phyloP scores from a whole-genome alignment of 208 protist genomes.

The Wallacemonas sp. region DNA sequence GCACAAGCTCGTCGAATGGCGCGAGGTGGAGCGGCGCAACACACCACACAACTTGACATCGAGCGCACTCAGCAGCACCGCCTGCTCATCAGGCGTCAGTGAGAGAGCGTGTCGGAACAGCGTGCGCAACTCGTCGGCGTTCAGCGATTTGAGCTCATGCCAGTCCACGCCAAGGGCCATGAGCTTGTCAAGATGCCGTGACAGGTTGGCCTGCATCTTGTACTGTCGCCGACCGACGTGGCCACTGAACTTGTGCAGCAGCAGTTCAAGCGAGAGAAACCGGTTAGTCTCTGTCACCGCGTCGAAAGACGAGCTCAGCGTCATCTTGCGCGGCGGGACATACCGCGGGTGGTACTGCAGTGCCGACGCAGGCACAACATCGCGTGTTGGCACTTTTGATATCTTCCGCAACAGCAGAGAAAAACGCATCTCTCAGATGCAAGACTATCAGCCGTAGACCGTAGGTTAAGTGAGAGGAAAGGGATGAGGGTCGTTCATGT shows the following conservation, averaged over 20 bases:
- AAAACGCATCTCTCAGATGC: not conserved
- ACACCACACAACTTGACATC: slow-evolving; percentile 86
- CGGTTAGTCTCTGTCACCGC: slow-evolving; percentile 79
- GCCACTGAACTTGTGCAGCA: slow-evolving; percentile 72
- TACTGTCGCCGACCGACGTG: slow-evolving; percentile 86
- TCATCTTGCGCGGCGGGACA: slow-evolving; percentile 47
- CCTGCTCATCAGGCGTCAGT: slow-evolving; percentile 52
- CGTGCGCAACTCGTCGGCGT: slow-evolving; percentile 49
- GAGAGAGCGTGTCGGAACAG: slow-evolving; percentile 51
- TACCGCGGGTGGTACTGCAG: slow-evolving; percentile 73
- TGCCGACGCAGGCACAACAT: slow-evolving; percentile 35
- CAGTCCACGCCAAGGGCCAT: slow-evolving; percentile 77
- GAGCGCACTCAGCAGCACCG: slow-evolving; percentile 62
- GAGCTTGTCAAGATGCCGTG: slow-evolving; percentile 38
- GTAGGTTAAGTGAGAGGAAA: too few relatives aligned
- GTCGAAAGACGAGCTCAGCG: slow-evolving; percentile 70
- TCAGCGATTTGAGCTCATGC: slow-evolving; percentile 87
- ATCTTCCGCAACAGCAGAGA: slow-evolving; percentile 20
- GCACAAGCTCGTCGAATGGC: slow-evolving; percentile 78
- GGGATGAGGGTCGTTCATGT: too few relatives aligned
- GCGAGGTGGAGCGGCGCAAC: slow-evolving; percentile 52
- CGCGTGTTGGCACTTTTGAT: slow-evolving; percentile 55
- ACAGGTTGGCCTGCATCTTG: slow-evolving; percentile 72
- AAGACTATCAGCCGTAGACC: too few relatives aligned
- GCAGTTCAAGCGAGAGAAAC: slow-evolving; percentile 69